Percentiles rank a stretch among this genome's conserved stretches.
Evolutionary conservation across 2,329 filamentous ascomycete species (phyloP).

Genomic region (Verticillium tricorpus): DNA sequence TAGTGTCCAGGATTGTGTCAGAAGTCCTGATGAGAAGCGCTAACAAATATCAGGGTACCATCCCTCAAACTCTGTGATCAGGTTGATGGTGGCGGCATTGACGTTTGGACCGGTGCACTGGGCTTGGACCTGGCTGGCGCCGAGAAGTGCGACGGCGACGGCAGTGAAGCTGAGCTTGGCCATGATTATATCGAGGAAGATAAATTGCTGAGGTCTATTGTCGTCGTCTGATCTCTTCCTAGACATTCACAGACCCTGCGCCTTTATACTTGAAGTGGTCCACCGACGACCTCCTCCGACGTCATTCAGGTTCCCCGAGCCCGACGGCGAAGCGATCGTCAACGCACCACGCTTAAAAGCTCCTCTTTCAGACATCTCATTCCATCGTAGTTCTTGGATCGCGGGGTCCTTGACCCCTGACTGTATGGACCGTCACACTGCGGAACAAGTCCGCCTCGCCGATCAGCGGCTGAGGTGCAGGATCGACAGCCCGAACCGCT

Average conservation of each 20-base stretch:
- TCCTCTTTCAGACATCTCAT: neutral
- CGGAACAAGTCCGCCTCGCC: neutral
- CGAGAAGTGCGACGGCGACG: constrained; percentile 3
- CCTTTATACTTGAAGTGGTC: neutral
- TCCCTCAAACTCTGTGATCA: constrained; percentile 10
- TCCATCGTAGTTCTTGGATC: neutral
- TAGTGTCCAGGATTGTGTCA: neutral
- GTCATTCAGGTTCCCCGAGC: neutral
- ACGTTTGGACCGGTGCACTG: constrained; percentile 7
- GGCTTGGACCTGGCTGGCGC: constrained; percentile 1
- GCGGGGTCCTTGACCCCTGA: neutral
- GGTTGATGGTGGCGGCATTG: constrained; percentile 7
- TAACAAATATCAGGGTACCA: constrained; percentile 7
- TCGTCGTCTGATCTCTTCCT: neutral
- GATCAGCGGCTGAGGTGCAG: neutral
- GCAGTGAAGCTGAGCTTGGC: neutral
- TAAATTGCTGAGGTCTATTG: neutral
- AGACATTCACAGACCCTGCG: neutral
- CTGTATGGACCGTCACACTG: neutral
- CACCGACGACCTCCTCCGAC: neutral
- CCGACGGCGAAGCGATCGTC: neutral
- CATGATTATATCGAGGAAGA: neutral
- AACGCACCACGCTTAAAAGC: neutral
- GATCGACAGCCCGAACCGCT: neutral
- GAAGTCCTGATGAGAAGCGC: neutral